Evolutionary conservation across 306 rosid species (phyloP).

Genomic region (Crataegus laevigata): DNA sequence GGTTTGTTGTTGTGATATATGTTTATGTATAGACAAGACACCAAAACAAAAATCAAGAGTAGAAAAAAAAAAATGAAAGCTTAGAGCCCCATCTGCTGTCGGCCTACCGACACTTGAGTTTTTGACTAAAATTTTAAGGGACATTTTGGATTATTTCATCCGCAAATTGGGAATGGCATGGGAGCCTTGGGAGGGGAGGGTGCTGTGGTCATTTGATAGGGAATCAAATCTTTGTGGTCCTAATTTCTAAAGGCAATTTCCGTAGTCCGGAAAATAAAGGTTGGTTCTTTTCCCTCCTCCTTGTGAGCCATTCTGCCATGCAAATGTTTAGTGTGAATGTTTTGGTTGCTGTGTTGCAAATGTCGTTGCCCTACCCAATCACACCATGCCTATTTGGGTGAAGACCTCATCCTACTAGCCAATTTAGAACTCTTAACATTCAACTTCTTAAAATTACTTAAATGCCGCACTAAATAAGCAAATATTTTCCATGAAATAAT

Average conservation of each 20-base stretch:
- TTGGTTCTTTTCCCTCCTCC: background rate
- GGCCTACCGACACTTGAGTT: slow-evolving; percentile 67
- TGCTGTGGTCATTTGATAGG: slow-evolving; percentile 18
- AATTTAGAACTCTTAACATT: background rate
- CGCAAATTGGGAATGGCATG: background rate
- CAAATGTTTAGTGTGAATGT: slow-evolving; percentile 26
- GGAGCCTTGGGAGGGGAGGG: slow-evolving; percentile 11
- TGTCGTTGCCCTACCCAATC: slow-evolving; percentile 18
- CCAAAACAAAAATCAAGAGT: slow-evolving; percentile 1
- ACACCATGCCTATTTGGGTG: background rate
- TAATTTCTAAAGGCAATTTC: slow-evolving; percentile 24
- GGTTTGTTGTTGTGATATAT: slow-evolving; percentile 13
- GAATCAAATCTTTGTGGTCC: slow-evolving; percentile 40
- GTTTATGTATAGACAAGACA: background rate
- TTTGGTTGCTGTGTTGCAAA: slow-evolving; percentile 1
- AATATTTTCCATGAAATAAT: background rate
- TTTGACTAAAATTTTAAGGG: slow-evolving; percentile 20
- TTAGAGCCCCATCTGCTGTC: slow-evolving; percentile 31
- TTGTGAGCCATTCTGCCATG: slow-evolving; percentile 14
- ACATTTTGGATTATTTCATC: slow-evolving; percentile 22
- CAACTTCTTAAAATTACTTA: background rate
- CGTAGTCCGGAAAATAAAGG: slow-evolving; percentile 49
- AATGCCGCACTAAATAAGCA: background rate
- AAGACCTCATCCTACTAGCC: background rate
- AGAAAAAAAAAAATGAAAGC: slow-evolving; percentile 1